Base-by-base conservation (phyloP, 768 basidiomycete genomes). In the Botryobasidium botryosum region DNA sequence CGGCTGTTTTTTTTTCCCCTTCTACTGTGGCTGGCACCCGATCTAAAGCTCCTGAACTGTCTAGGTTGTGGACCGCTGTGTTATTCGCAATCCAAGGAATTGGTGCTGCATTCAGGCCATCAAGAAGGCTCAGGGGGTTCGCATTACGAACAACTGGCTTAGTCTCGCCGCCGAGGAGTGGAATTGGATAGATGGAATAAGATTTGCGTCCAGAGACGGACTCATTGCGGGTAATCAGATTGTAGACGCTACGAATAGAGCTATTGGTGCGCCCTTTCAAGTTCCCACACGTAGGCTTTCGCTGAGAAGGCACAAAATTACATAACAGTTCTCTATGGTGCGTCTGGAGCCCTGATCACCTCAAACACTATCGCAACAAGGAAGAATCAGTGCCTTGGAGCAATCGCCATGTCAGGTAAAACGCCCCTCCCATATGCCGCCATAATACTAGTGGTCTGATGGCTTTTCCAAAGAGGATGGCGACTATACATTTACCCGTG, bases 81-180 rank as follows among this genome's bases (percentile, higher is more conserved):
- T 55, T 21, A 41, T 55, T 33, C 45, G 51, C 3, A 44, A 55
- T 29, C 53, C 54, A 10, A 32, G 54, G 15, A 48, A 54, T 27
- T 55, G 54, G 54, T 52, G 43, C 17, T 54, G 53, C 40, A 35
- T 55, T 23, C 54, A 55, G 41, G 54, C 51, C 5, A 54, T 55
- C 39, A 45, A 55, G 44, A 51, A 54, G 8, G 39, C 51, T 33
- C 36, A 38, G 10, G 51, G 51, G 25, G 47, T 53, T 17, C 45
- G 52, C 10, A 51, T 53, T 29, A 53, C 40, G 10, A 46, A 47
- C 35, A 45, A 45, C 28, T 18, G 17, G 26, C 39, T 52, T 24
- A 52, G 54, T 13, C 54, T 53, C n/a, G 54, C 54, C 17, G 50
- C 48, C 12, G 40, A 40, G 2, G 36, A 45, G 21, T 42, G 45